Base-by-base conservation (phyloP, 225 moss, liverwort and hornwort genomes). In the Asterella californica region DNA sequence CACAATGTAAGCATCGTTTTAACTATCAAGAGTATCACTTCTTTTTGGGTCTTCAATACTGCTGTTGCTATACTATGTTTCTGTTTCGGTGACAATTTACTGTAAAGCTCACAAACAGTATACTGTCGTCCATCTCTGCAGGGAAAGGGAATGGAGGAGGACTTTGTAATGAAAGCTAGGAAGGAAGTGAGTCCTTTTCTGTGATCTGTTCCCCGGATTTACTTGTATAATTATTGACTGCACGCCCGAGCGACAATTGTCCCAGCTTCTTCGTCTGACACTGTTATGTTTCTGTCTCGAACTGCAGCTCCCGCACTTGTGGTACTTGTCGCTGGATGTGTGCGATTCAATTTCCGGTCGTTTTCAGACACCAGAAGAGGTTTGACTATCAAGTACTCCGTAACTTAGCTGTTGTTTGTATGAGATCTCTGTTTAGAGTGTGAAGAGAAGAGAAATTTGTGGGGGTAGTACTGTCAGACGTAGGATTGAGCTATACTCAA, bases 101-200 rank as follows among this genome's bases (percentile, higher is more conserved):
- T n/a, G n/a, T 49, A 24, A 27, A 29, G 15, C 27, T 73, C 49
- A 27, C 49, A 15, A 17, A 38, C 22, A 72, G 27, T 29, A 48
- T 27, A 12, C 64, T 25, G 42, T n/a, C 30, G 4, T 10, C 25
- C 48, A 36, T 72, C 5, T 84, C 60, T 75, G 79, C 87, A 94
- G 93, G 93, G 93, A 50, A 91, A 90, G 78, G 90, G 90, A 72
- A 76, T 94, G 76, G 81, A 81, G 36, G 80, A 81, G 74, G 71
- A 82, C 49, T 91, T 91, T 72, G 82, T 94, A 49, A 27, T 57
- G 76, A 80, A 79, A 64, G 88, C 88, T 24, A 25, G 74, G 57
- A 72, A 37, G 37, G 79, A 82, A 46, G 91, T 91, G 85, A 78
- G 85, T 82, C 34, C 65, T n/a, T 29, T 2, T 15, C 17, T 42